Evolutionary conservation across 495 filamentous ascomycete genomes (phyloP).

Genomic region (Parachaetomium inaequale): DNA sequence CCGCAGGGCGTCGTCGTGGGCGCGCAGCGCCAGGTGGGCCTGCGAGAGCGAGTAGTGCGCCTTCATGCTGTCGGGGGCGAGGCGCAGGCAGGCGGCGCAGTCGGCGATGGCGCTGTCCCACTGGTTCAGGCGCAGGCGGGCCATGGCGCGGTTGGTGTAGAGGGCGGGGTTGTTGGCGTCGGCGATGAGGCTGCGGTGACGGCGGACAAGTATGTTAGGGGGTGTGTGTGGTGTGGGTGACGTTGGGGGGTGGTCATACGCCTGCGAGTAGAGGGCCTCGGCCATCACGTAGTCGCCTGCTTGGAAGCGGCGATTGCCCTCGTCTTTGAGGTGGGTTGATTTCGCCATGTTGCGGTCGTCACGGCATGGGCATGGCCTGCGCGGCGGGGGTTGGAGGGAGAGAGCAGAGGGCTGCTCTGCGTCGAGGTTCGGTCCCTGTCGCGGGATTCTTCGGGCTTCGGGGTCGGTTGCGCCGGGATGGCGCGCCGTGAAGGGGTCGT

Average conservation of each 20-base stretch:
- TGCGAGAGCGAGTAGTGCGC: slow-evolving; percentile 80
- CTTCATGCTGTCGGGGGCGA: slow-evolving; percentile 68
- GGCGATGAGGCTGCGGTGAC: slow-evolving; percentile 48
- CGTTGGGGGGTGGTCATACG: slow-evolving; percentile 50
- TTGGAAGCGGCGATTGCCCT: slow-evolving; percentile 63
- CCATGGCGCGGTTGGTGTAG: slow-evolving; percentile 88
- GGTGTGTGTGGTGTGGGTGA: not conserved
- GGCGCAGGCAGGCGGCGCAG: slow-evolving; percentile 66
- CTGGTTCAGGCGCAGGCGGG: slow-evolving; percentile 65
- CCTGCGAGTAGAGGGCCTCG: slow-evolving; percentile 79
- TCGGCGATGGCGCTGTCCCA: slow-evolving; percentile 79
- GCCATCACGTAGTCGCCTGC: slow-evolving; percentile 67
- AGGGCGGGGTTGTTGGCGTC: slow-evolving; percentile 60
- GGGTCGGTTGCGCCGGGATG: not conserved
- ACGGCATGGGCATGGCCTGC: slow-evolving; percentile 6
- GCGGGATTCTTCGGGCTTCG: not conserved
- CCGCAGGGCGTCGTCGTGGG: slow-evolving; percentile 69
- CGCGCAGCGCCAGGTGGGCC: slow-evolving; percentile 69
- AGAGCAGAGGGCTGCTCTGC: not conserved
- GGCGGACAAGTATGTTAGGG: not conserved
- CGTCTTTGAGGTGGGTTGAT: slow-evolving; percentile 47
- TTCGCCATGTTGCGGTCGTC: slow-evolving; percentile 12
- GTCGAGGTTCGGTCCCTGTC: not conserved
- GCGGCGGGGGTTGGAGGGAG: not conserved
- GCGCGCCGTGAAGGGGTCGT: too few species aligned